phyloP scores from a whole-genome alignment of 768 basidiomycete species.

The Boletus edulis region DNA sequence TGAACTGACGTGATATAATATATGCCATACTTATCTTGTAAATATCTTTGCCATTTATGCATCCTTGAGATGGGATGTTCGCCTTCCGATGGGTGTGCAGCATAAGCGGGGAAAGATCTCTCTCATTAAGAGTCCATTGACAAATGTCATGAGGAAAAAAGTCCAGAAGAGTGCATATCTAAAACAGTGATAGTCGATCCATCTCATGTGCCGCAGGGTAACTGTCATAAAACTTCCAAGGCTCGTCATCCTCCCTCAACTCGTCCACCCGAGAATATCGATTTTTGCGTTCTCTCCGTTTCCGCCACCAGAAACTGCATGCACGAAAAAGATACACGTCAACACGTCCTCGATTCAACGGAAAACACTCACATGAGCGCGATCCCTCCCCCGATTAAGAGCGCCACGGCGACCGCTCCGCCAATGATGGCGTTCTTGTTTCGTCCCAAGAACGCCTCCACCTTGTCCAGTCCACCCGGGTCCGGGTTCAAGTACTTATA shows the following conservation, averaged over 20 bases:
- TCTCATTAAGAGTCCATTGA: neutral
- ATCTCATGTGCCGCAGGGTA: conserved; percentile 14
- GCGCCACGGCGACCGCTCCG: conserved; percentile 41
- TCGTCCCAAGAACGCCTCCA: conserved; percentile 41
- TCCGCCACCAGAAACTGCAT: conserved; percentile 31
- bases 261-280: conserved; percentile 25
- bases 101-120: no score
- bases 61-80: no score
- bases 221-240: conserved; percentile 29
- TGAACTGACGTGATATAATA: conserved; percentile 35
- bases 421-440: conserved; percentile 51
- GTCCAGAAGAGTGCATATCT: neutral
- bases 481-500: conserved; percentile 53
- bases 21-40: conserved; percentile 15
- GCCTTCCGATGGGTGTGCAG: no score
- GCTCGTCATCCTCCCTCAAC: conserved; percentile 29
- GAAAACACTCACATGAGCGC: conserved; percentile 33
- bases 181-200: conserved; percentile 7
- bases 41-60: neutral
- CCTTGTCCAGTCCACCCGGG: conserved; percentile 43
- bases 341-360: neutral
- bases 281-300: conserved; percentile 14
- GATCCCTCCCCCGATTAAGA: conserved; percentile 37
- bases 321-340: neutral
- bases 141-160: neutral